A percentile compares a stretch with the other conserved stretches of the same genome.
These are phyloP conservation scores for Solanum lycopersicoides DNA, from an alignment of 257 asterid genomes.

Conservation along the genomic window DNA sequence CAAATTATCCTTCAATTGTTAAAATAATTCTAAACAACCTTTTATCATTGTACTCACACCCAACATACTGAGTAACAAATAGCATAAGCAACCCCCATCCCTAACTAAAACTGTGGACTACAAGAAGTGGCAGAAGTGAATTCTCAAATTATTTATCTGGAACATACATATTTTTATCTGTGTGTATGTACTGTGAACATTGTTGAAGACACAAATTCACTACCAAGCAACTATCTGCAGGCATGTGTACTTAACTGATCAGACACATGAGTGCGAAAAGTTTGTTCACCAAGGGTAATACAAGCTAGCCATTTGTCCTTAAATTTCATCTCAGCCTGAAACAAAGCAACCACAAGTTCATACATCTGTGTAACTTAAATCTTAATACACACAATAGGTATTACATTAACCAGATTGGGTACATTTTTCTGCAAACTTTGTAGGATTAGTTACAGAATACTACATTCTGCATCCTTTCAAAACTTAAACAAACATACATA, in stretches of 20 bases:
- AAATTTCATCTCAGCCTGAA: constrained; percentile 89
- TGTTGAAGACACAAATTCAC: background rate
- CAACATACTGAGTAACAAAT: background rate
- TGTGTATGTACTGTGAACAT: background rate
- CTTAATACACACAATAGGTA: background rate
- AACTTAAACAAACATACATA: background rate
- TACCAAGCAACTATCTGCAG: background rate
- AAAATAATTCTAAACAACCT: background rate
- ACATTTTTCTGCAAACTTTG: background rate
- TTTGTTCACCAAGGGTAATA: constrained; percentile 90
- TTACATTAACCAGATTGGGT: background rate
- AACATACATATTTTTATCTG: background rate
- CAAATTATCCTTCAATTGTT: background rate
- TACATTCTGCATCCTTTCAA: background rate
- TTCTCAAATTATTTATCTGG: background rate
- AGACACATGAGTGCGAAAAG: constrained; percentile 66
- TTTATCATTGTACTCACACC: background rate
- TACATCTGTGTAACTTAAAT: background rate
- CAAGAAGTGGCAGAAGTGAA: background rate
- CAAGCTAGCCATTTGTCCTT: constrained; percentile 96
- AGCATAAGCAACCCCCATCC: background rate
- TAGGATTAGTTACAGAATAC: background rate
- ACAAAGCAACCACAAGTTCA: constrained; percentile 1
- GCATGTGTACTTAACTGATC: constrained; percentile 49
- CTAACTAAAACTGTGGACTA: background rate